Base-by-base conservation (phyloP, 495 filamentous ascomycete genomes). In the Aspergillus olivimuriae region DNA sequence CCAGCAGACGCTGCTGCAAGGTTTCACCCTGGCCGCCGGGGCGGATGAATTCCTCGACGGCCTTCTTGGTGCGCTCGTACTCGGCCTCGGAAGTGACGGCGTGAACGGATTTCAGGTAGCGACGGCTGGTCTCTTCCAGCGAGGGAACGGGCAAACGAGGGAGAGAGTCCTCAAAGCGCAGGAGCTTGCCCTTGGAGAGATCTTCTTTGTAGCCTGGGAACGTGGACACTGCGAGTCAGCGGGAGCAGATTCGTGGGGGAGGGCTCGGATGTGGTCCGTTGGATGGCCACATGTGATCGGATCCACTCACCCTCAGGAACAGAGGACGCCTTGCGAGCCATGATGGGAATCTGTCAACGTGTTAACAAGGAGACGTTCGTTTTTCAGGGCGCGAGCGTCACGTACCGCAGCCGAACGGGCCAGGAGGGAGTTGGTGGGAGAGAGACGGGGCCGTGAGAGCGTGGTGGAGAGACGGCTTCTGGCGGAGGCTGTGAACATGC, bases 91-190 rank as follows among this genome's bases (percentile, higher is more conserved):
- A 83, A 44, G 95, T 75, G 6, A 96, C 65, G 18, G 90, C 86
- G 55, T 89, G 82, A 12, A 99, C 81, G 45, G 89, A 87, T 71
- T 95, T 96, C 47, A 97, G 73, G 66, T 99, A 99, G 39, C 89
- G 85, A 41, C 78, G 76, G 42, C 85, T 76, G 5, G 94, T 97
- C 73, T 99, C 94, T 66, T 97, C 84, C 44, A 99, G 82, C 9
- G 85, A 84, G 19, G 94, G 94, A 8, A 97, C 89, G 9, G 92
- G 94, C 16, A 99, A 76, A 34, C 74, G 80, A 23, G 94, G 94
- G 17, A 99, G 81, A 18, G 90, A 96, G 28, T 97, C 87, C 68
- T 99, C 89, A 67, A 92, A 99, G 34, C 94, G 83, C 49, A 97
- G 82, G 87, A 94, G 95, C 15, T 82, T 76, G 49, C 90, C 89